phyloP scores from a whole-genome alignment of 148 eudicot genomes.

The Arbutus unedo region DNA sequence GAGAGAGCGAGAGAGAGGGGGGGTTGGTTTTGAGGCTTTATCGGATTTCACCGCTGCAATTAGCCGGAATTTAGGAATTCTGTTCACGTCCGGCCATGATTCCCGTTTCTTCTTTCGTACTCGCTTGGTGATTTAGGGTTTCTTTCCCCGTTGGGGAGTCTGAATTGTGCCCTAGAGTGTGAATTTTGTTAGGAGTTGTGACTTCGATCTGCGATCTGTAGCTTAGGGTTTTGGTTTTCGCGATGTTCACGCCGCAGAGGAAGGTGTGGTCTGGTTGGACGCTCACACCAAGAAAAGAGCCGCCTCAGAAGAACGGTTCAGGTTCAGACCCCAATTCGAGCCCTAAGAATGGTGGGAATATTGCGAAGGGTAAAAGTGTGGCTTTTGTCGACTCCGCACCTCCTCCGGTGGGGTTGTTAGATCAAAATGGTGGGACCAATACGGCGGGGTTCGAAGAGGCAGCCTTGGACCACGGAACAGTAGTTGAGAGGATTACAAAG shows the following conservation, averaged over 20 bases:
- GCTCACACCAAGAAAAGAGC: conserved; percentile 49
- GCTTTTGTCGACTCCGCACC: conserved; percentile 26
- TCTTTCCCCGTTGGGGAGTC: neutral
- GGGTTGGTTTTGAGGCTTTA: conserved; percentile 37
- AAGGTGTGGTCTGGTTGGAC: conserved; percentile 66
- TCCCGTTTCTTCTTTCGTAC: neutral
- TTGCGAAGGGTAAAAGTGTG: conserved; percentile 37
- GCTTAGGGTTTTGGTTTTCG: conserved; percentile 11
- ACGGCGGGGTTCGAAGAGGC: conserved; percentile 11
- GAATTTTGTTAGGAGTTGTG: conserved; percentile 19
- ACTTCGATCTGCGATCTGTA: conserved; percentile 32
- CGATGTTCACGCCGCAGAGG: conserved; percentile 79
- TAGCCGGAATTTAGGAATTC: conserved; percentile 54
- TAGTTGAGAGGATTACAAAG: conserved; percentile 39
- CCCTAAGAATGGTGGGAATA: conserved; percentile 37
- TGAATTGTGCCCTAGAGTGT: conserved; percentile 5
- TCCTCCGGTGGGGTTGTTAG: neutral
- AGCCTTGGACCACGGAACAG: conserved; percentile 32
- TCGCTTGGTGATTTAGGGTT: conserved; percentile 12
- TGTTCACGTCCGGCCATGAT: conserved; percentile 52
- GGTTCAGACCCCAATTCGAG: conserved; percentile 35
- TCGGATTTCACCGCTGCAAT: conserved; percentile 56
- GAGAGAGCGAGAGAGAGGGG: conserved; percentile 35
- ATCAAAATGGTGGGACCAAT: conserved; percentile 22
- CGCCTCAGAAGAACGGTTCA: conserved; percentile 33